phyloP scores from a whole-genome alignment of 2,329 filamentous ascomycete species.

The Paecilomyces niveus region DNA sequence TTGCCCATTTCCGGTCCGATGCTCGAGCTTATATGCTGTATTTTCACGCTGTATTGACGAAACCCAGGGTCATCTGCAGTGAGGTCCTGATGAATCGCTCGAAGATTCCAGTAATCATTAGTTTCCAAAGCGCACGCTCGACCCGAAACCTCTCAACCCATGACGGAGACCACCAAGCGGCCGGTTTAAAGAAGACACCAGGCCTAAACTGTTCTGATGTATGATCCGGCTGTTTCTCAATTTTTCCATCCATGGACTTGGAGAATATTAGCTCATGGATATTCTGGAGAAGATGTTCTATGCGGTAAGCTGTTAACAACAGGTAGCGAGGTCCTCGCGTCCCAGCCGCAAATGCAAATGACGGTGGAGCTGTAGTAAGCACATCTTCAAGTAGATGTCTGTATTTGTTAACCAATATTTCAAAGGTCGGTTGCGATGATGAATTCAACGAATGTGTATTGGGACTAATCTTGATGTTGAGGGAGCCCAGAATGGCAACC shows the following conservation, averaged over 20 bases:
- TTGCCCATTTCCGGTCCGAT: neutral
- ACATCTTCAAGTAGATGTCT: neutral
- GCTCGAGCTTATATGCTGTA: neutral
- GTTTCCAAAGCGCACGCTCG: slow-evolving; percentile 2
- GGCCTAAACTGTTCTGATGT: neutral
- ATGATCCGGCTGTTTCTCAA: neutral
- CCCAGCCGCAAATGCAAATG: neutral
- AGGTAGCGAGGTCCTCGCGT: slow-evolving; percentile 1
- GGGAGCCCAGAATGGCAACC: slow-evolving; percentile 3
- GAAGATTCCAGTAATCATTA: slow-evolving; percentile 6
- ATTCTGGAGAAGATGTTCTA: slow-evolving; percentile 4
- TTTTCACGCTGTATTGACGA: too few species aligned
- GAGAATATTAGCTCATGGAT: slow-evolving; percentile 3
- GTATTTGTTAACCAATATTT: neutral
- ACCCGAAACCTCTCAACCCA: slow-evolving; percentile 3
- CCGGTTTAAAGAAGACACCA: slow-evolving; percentile 1
- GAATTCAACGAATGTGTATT: neutral
- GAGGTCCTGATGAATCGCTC: neutral
- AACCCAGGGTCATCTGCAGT: too few species aligned
- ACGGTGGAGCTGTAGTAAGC: slow-evolving; percentile 1
- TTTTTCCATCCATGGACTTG: neutral
- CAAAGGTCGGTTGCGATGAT: neutral
- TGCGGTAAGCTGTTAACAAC: slow-evolving; percentile 4
- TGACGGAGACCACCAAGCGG: slow-evolving; percentile 5
- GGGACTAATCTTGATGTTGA: neutral